Evolutionary conservation across 2,329 filamentous ascomycete species (phyloP).

Genomic region (Ascomycota sp.): DNA sequence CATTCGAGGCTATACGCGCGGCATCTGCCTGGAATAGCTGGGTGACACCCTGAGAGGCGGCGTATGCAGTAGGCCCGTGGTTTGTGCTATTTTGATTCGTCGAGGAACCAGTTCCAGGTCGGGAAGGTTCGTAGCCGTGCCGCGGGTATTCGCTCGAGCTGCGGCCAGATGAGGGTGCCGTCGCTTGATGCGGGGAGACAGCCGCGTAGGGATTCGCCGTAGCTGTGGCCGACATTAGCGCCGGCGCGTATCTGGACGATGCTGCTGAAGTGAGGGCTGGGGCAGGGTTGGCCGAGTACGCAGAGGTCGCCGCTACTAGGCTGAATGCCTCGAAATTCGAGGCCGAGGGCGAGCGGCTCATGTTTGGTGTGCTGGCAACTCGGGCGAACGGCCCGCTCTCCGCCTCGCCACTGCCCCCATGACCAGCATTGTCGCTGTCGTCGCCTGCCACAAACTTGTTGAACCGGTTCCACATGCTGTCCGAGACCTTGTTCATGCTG

Average conservation of each 20-base stretch:
- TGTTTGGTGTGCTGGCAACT: slow-evolving; percentile 52
- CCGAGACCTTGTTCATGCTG: slow-evolving; percentile 88
- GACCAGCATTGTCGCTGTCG: slow-evolving; percentile 62
- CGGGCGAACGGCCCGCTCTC: slow-evolving; percentile 67
- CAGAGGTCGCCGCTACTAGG: slow-evolving; percentile 20
- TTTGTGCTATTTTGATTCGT: slow-evolving; percentile 3
- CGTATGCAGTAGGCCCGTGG: slow-evolving; percentile 5
- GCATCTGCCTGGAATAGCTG: slow-evolving; percentile 4
- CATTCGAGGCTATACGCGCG: not conserved
- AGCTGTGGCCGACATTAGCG: slow-evolving; percentile 3
- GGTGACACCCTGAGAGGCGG: slow-evolving; percentile 8
- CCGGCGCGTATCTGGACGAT: slow-evolving; percentile 19
- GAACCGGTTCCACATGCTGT: slow-evolving; percentile 76
- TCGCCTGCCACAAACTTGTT: slow-evolving; percentile 93
- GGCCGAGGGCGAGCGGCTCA: slow-evolving; percentile 53
- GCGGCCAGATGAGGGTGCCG: slow-evolving; percentile 9
- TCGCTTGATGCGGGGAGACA: slow-evolving; percentile 29
- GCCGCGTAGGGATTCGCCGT: slow-evolving; percentile 12
- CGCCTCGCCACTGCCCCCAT: slow-evolving; percentile 33
- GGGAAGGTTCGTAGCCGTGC: slow-evolving; percentile 17
- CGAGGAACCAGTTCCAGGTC: slow-evolving; percentile 4
- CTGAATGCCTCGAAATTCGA: slow-evolving; percentile 59
- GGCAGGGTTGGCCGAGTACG: slow-evolving; percentile 9
- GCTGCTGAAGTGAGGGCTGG: slow-evolving; percentile 14
- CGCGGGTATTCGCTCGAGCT: slow-evolving; percentile 11